These are phyloP conservation scores for Ganoderma meredithae DNA, from an alignment of 1,284 basidiomycete genomes.

Conservation along the genomic window DNA sequence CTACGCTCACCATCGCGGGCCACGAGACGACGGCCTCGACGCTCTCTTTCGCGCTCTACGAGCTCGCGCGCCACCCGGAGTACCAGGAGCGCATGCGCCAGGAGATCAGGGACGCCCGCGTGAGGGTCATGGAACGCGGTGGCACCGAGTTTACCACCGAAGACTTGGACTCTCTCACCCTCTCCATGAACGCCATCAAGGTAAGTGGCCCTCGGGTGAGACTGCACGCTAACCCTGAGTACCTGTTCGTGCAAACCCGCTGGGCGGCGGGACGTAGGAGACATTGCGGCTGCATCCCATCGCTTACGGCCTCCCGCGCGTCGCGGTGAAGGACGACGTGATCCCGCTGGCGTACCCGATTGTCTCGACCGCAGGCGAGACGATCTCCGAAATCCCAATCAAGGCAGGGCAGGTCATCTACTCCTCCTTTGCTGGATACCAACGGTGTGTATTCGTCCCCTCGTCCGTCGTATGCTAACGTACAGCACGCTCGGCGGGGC, in stretches of 20 bases:
- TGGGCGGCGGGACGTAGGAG: constrained; percentile 39
- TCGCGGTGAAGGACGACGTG: constrained; percentile 44
- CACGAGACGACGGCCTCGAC: constrained; percentile 37
- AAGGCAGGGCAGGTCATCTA: constrained; percentile 47
- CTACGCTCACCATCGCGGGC: constrained; percentile 43
- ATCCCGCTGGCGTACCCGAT: constrained; percentile 49
- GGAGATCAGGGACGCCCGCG: constrained; percentile 39
- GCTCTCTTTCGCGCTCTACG: constrained; percentile 40
- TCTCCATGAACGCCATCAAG: constrained; percentile 27
- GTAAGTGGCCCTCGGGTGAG: background rate
- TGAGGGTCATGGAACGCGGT: constrained; percentile 31
- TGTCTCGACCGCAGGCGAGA: constrained; percentile 39
- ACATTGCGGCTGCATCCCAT: constrained; percentile 48
- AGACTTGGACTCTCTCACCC: constrained; percentile 43
- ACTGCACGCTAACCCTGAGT: background rate
- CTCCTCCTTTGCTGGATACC: constrained; percentile 42
- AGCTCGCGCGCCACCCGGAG: constrained; percentile 40
- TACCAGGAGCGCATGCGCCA: constrained; percentile 38
- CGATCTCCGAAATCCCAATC: constrained; percentile 45
- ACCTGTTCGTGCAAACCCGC: background rate
- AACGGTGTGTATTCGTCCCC: constrained; percentile 39
- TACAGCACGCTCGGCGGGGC: no score
- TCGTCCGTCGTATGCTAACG: no score
- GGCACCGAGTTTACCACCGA: constrained; percentile 37
- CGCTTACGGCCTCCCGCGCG: constrained; percentile 40